Base-by-base conservation (phyloP, 2,329 filamentous ascomycete genomes). In the Furcasterigmium sp. region DNA sequence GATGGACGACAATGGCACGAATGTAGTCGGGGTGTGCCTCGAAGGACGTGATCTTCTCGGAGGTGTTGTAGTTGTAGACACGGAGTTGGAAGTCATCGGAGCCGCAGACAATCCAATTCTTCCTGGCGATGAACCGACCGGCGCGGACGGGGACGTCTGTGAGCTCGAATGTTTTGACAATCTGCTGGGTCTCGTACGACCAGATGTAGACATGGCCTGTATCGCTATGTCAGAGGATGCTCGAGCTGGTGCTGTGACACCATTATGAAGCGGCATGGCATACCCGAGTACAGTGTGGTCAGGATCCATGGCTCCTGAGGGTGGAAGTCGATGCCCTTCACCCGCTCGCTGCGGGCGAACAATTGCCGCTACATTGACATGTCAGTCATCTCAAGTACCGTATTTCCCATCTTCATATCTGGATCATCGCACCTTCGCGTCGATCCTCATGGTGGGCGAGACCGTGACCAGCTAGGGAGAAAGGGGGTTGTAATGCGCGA, bases 21-120 rank as follows among this genome's bases (percentile, higher is more conserved):
- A 98, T 97, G 62, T 98, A 98, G 68, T 98, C 93, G 48, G 93
- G 93, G 63, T 98, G 93, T 41, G 91, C 91, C 71, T 97, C 91
- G 67, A 96, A 97, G 14, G 87, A 87, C 42, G 90, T 91, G 59
- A 97, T 93, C 79, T 96, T 97, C 70, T 98, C 93, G 47, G 89
- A 95, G 42, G 93, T 98, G 72, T 98, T 97, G 78, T 97, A 98
- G 73, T 98, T 97, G 79, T 95, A 95, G 51, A 95, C 87, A 56
- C 91, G 86, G 42, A 82, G 42, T 42, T 43, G 75, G 72, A 70
- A 94, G 70, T 95, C 89, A 70, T 95, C 89, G 54, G 86, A 91
- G 60, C 93, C 93, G 69, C 89, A 93, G 43, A 95, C 88, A 56
- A 95, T 94, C 93, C 93, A 98, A 69, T 97, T 98, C 82, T 98